Conservation (phyloP, 2,329 filamentous ascomycete species). For the Helotiales sp. region DNA sequence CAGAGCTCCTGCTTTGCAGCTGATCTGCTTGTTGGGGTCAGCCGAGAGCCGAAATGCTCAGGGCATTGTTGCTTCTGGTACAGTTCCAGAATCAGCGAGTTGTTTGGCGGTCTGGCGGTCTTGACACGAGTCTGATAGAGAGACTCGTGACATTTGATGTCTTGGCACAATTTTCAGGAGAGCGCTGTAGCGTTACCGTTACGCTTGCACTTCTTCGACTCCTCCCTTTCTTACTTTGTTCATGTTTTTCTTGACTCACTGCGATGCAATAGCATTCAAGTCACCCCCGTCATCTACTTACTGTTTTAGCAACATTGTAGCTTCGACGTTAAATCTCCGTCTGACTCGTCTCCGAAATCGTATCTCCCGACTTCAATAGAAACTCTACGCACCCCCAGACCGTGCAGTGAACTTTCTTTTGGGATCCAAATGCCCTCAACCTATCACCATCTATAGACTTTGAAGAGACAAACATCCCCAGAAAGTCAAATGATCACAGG, state of each 20-base stretch:
- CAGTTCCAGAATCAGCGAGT: neutral
- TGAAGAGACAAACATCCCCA: neutral
- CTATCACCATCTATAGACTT: neutral
- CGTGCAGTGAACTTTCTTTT: neutral
- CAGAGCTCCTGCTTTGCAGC: neutral
- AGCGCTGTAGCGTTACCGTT: neutral
- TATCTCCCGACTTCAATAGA: neutral
- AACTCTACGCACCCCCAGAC: neutral
- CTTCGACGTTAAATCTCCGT: too few relatives aligned
- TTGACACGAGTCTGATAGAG: neutral
- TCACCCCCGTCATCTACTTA: too few relatives aligned
- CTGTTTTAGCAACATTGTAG: too few relatives aligned
- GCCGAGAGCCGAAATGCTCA: neutral
- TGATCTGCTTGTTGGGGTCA: neutral
- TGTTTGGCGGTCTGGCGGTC: neutral
- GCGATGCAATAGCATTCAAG: too few relatives aligned
- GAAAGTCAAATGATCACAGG: too few relatives aligned
- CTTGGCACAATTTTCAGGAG: neutral
- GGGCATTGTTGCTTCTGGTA: neutral
- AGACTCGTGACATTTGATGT: neutral
- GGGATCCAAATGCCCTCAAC: neutral
- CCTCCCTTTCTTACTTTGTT: neutral
- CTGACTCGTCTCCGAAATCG: neutral
- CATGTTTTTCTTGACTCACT: neutral
- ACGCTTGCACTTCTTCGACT: neutral